Evolutionary conservation across 495 filamentous ascomycete species (phyloP), one percentile per base, ranked within the genome.

Genomic region (Trichoderma reesei): DNA sequence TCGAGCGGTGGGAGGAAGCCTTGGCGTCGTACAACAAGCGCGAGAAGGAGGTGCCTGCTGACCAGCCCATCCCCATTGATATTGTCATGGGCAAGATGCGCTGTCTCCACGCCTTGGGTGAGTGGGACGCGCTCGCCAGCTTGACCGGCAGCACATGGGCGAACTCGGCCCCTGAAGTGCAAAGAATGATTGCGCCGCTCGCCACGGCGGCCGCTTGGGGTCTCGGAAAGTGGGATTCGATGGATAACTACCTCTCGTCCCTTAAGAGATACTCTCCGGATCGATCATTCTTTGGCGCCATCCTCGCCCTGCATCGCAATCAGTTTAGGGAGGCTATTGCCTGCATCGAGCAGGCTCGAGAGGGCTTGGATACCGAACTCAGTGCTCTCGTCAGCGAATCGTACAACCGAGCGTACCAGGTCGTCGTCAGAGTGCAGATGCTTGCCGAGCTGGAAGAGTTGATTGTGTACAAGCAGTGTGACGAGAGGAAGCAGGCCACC

Each of bases 61-160:
- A 82, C 41, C 71, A 76, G 42, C 83, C 85, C 3, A 78, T 83
- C 6, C 89, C 88, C 0, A 88, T 98, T 66, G 92, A 97, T 63
- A 87, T 97, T 41, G 93, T 93, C 5, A 96, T 98, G 91, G 94
- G 94, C 65, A 98, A 98, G 75, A 99, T 99, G 94, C 88, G 95
- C 18, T 99, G 94, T 83, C 77, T 97, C 46, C 95, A 99, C 70
- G 94, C 94, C 38, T 83, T 99, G 39, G 95, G 94, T 48, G 94
- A 99, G 73, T 99, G 93, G 92, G 95, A 96, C 67, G 84, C 90
- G 13, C 80, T 99, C 10, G 92, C 93, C 10, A 81, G 85, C 48
- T 82, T 99, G 41, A 91, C 92, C 0, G 88, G 96, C 67, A 90
- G 95, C 66, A 96, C 93, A 60, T 99, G 93, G 93, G 83, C 87